Base-by-base conservation (phyloP, 331 rosid genomes). In the Phaseolus coccineus region DNA sequence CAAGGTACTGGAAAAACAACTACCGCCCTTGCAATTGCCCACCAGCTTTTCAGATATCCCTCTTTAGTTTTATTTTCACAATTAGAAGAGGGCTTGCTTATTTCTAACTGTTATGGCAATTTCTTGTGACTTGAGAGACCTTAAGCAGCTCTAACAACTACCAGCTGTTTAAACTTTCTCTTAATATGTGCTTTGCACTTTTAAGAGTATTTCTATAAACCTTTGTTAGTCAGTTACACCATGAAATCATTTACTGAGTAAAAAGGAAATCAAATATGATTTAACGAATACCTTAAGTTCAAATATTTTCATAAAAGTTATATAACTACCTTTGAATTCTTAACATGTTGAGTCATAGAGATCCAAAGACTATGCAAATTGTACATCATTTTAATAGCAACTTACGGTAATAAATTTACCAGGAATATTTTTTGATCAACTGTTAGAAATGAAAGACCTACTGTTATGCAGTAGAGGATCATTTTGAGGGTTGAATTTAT, bases 1-100 rank as follows among this genome's bases (percentile, higher is more conserved):
- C n/a, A n/a, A n/a, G 98, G 98, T n/a, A 94, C 97, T 3, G 98
- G 97, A 46, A 94, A 94, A 82, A 92, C 98, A 80, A 95, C 97
- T 40, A 95, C 97, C 63, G 97, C 97, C 30, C 97, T 95, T 52
- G 96, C 98, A 25, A 91, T 95, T 8, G 89, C 97, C 10, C 97
- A 87, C 81, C 96, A 95, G 83, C 94, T 95, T 59, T 95, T 77
- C 16, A 97, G 94, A 96, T 94, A 59, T 52, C 73, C 73, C 30
- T 3, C 16, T 47, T 33, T 35, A 4, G 4, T 19, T 2, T 48
- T 33, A 10, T 2, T 35, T 31, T 13, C 37, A 37, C 44, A 5
- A 19, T 9, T 77, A 53, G 67, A 37, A 25, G 50, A 52, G 22
- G 7, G 33, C 8, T 62, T 74, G n/a, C 14, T 3, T 12, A 6